Percentiles rank a stretch among this genome's conserved stretches.
Conservation (phyloP, 2,329 filamentous ascomycete genomes). For the Cryphonectria carpinicola region DNA sequence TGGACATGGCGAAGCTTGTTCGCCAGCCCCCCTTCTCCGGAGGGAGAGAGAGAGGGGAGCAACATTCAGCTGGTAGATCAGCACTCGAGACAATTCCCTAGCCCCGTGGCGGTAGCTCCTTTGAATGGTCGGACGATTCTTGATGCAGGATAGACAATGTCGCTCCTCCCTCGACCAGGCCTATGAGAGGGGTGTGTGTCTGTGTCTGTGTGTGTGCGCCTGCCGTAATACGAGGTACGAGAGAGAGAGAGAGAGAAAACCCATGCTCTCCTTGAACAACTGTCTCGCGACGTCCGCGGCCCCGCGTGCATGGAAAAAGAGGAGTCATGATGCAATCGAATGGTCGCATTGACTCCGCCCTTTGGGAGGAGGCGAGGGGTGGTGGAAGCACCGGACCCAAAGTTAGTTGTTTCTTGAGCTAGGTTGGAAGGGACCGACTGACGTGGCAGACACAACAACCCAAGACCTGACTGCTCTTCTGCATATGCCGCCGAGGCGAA, state of each 20-base stretch:
- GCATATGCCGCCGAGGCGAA: neutral
- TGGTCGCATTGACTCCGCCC: neutral
- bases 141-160: neutral
- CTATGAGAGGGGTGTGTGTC: neutral
- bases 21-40: too few species aligned
- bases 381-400: neutral
- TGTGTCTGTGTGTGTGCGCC: too few species aligned
- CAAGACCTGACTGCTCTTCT: slow-evolving; percentile 11
- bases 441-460: slow-evolving; percentile 23
- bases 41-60: neutral
- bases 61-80: neutral
- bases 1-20: too few species aligned
- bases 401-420: slow-evolving; percentile 9
- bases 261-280: neutral
- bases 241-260: too few species aligned
- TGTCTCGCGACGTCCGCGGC: neutral
- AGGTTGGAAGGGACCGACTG: slow-evolving; percentile 8
- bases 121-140: neutral
- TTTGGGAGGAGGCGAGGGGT: too few species aligned
- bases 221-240: neutral
- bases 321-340: neutral
- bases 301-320: neutral
- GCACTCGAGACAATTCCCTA: neutral
- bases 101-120: too few species aligned
- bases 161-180: neutral